Base-by-base conservation (phyloP, 2,329 filamentous ascomycete genomes). In the Polychaeton citri region DNA sequence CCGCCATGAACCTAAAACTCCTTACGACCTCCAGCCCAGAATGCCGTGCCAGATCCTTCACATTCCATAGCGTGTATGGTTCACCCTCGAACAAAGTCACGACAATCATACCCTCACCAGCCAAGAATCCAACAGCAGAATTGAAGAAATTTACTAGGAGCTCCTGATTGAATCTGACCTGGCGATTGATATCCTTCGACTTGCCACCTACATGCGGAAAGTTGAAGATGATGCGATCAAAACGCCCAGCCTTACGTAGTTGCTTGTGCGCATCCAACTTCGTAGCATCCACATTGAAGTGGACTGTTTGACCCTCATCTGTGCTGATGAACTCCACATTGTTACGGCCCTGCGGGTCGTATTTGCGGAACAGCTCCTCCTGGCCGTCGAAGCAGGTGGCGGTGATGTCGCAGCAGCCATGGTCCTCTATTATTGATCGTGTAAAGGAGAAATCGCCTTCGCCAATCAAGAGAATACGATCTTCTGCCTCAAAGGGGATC, bases 121-220 rank as follows among this genome's bases (percentile, higher is more conserved):
- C 61, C 2, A 82, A 66, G 2, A 69, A 65, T 2, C 59, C 57
- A 16, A 68, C 57, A 1, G 71, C 68, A 37, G 65, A 61, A 40
- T 58, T 55, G 62, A 85, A 84, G 61, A 83, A 83, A 30, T 66
- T 64, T 10, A 82, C 77, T 21, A 85, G 68, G 34, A 85, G 66
- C 51, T 81, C 76, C 60, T 94, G 87, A 63, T 98, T 96, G 57
- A 83, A 76, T 38, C 90, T 77, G 10, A 95, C 86, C 62, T 98
- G 90, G 21, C 90, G 72, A 64, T 95, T 95, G 38, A 95, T 81
- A 63, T 96, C 87, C 48, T 81, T 96, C 45, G 76, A 81, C 51
- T 92, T 79, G 32, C 90, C 90, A 44, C 90, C 90, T 3, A 92
- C 81, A 63, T 98, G 90, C 21, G 90, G 90, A 60, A 98, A 98